Percentiles rank a stretch among this genome's conserved stretches.
Conservation (phyloP, 805 yeast genomes). For the Tetrapisispora nanseiensis region DNA sequence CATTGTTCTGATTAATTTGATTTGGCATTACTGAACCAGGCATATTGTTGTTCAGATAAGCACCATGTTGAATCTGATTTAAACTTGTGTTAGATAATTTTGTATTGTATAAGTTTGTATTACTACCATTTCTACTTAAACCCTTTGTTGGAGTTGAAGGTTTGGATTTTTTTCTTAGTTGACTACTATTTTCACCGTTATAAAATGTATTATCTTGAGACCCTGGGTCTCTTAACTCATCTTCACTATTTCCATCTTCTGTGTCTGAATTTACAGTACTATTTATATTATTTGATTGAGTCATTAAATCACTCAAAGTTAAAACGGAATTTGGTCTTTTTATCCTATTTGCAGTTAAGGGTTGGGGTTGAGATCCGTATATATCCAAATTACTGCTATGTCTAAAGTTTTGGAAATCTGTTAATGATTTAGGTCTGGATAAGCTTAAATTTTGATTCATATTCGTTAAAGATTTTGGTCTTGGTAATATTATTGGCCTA, state of each 20-base stretch:
- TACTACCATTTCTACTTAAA: slow-evolving; percentile 20
- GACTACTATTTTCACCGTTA: slow-evolving; percentile 8
- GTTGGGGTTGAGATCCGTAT: background rate
- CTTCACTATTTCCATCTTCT: slow-evolving; percentile 9
- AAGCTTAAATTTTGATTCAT: background rate
- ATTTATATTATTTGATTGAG: background rate
- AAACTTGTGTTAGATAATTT: background rate
- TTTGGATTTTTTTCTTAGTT: slow-evolving; percentile 21
- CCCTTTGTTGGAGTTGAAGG: slow-evolving; percentile 20
- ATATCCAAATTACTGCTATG: background rate
- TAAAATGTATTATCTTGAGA: background rate
- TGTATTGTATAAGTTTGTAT: slow-evolving; percentile 8
- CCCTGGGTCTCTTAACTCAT: slow-evolving; percentile 8
- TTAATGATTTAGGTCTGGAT: slow-evolving; percentile 1
- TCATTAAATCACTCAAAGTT: slow-evolving; percentile 13
- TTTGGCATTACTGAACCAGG: background rate
- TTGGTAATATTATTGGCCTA: slow-evolving; percentile 9
- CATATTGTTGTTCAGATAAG: background rate
- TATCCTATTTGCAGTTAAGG: slow-evolving; percentile 3
- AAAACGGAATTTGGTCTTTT: slow-evolving; percentile 21
- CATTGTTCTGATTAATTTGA: background rate
- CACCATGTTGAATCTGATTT: background rate
- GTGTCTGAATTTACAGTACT: slow-evolving; percentile 9
- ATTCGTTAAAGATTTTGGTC: slow-evolving; percentile 22
- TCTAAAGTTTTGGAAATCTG: background rate